Evolutionary conservation across 2,329 filamentous ascomycete species (phyloP).

Genomic region (Cladosporium cucumerinum): DNA sequence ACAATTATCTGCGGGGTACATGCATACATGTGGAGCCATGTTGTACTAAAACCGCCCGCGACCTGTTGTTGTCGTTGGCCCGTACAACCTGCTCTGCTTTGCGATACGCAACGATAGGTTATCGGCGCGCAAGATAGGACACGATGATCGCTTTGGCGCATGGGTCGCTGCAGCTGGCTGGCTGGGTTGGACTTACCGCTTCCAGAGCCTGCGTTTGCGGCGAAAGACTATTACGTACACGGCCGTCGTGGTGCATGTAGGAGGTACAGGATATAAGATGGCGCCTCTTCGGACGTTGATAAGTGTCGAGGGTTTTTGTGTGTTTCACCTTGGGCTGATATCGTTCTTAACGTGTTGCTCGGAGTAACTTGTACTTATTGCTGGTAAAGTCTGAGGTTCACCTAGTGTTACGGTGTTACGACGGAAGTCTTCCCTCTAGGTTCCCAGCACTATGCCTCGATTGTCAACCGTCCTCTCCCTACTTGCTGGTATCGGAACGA

Average conservation of each 20-base stretch:
- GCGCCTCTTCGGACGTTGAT: background rate
- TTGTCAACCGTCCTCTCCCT: background rate
- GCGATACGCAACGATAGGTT: background rate
- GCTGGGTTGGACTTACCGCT: background rate
- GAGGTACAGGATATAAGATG: background rate
- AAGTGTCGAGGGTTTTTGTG: background rate
- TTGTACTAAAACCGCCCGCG: background rate
- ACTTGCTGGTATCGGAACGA: background rate
- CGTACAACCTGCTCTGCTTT: background rate
- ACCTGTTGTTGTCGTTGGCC: background rate
- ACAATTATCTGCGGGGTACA: constrained; percentile 5
- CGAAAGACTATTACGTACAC: background rate
- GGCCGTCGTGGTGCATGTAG: background rate
- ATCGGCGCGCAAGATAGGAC: background rate
- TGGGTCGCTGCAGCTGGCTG: background rate
- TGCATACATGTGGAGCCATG: background rate
- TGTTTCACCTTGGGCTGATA: background rate
- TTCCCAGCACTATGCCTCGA: background rate
- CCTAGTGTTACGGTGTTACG: background rate
- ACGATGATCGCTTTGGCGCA: background rate
- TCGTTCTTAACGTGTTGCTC: background rate
- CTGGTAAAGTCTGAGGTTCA: background rate
- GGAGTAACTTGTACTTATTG: background rate
- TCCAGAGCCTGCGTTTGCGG: background rate
- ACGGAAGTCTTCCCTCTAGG: background rate